phyloP scores from a whole-genome alignment of 176 grass and related monocot species.

The Ampelocalamus luodianensis region DNA sequence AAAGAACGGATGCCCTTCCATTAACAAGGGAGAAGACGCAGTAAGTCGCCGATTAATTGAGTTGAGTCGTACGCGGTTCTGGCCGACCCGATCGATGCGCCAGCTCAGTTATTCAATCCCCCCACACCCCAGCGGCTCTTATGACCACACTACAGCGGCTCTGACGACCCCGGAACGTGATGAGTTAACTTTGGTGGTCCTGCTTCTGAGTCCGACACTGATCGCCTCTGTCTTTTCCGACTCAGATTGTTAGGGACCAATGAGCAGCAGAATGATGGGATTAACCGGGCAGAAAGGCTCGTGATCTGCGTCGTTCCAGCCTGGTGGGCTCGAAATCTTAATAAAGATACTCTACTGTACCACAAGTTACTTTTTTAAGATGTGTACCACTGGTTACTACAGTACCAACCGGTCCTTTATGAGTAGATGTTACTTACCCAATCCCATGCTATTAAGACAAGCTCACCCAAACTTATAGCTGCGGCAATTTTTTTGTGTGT shows the following conservation, averaged over 20 bases:
- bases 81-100: neutral
- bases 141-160: neutral
- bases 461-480: too few relatives aligned
- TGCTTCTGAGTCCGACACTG: conserved; percentile 2
- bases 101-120: neutral
- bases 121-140: neutral
- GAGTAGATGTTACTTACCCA: too few relatives aligned
- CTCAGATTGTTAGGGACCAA: conserved; percentile 43
- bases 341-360: neutral
- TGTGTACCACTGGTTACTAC: too few relatives aligned
- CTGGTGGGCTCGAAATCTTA: neutral
- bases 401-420: too few relatives aligned
- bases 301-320: conserved; percentile 14
- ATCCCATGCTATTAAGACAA: too few relatives aligned
- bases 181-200: neutral
- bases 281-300: conserved; percentile 43
- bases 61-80: neutral
- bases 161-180: neutral
- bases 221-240: conserved; percentile 1
- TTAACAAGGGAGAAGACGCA: neutral
- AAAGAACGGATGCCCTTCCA: neutral
- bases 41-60: neutral
- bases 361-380: neutral
- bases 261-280: conserved; percentile 41
- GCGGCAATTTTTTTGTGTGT: too few relatives aligned